Percentiles rank a stretch among this genome's conserved stretches.
phyloP scores from a whole-genome alignment of 768 basidiomycete genomes.

The Lyophyllum shimeji region DNA sequence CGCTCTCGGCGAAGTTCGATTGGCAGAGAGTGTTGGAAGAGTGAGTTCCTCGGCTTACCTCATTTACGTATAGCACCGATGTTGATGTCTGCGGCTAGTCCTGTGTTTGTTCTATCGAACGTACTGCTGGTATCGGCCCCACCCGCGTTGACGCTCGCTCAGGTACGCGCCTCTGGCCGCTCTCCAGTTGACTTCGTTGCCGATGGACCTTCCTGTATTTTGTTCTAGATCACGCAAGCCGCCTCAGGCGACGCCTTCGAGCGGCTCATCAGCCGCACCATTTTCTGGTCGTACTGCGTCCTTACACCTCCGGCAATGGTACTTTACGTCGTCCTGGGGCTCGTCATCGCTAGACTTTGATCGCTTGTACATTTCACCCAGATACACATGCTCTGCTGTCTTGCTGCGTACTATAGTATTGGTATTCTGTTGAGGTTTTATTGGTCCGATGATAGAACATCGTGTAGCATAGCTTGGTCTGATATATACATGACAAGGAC shows the following conservation, averaged over 20 bases:
- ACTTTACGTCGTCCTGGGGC: slow-evolving; percentile 70
- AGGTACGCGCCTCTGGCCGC: slow-evolving; percentile 40
- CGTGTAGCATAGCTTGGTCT: too few species aligned
- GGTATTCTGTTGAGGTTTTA: too few species aligned
- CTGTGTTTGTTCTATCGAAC: slow-evolving; percentile 84
- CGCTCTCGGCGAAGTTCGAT: slow-evolving; percentile 56
- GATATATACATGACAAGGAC: too few species aligned
- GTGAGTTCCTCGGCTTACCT: slow-evolving; percentile 47
- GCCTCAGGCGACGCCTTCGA: slow-evolving; percentile 88
- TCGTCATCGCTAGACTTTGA: slow-evolving; percentile 59
- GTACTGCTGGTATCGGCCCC: slow-evolving; percentile 82
- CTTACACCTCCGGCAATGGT: slow-evolving; percentile 87
- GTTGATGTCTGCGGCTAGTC: slow-evolving; percentile 41
- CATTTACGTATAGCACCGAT: slow-evolving; percentile 2
- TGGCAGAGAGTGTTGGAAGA: slow-evolving; percentile 69
- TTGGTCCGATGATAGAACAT: too few species aligned
- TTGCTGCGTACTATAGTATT: background rate
- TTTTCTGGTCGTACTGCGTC: slow-evolving; percentile 91
- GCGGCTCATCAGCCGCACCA: slow-evolving; percentile 84
- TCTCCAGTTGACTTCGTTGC: background rate
- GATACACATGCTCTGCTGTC: background rate
- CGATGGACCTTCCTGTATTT: background rate
- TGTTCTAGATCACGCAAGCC: slow-evolving; percentile 71
- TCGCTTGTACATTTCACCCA: background rate
- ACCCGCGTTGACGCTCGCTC: slow-evolving; percentile 58